Conservation (phyloP, 495 filamentous ascomycete genomes). For the Penicillium atrosanguineum region DNA sequence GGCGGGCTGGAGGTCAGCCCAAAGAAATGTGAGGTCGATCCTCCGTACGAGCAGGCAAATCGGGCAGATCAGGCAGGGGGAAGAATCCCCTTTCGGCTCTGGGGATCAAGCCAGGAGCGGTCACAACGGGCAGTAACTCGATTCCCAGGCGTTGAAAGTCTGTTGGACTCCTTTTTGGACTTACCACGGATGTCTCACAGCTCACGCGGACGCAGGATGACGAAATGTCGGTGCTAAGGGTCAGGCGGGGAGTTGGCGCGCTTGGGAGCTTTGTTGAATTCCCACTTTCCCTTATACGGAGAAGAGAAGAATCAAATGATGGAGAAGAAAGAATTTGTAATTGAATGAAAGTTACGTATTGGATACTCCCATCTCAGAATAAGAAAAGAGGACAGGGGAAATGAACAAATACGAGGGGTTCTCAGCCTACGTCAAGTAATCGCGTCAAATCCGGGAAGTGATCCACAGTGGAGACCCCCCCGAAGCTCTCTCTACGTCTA, state of each 20-base stretch:
- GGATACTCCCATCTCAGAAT: background rate
- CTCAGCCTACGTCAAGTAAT: background rate
- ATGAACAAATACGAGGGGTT: background rate
- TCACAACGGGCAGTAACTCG: slow-evolving; percentile 6
- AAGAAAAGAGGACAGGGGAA: background rate
- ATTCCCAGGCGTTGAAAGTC: background rate
- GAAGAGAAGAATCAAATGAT: background rate
- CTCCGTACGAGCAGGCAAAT: background rate
- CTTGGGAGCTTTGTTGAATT: background rate
- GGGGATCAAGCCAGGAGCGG: background rate
- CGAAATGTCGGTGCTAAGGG: slow-evolving; percentile 5
- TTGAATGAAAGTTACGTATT: background rate
- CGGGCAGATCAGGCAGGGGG: background rate
- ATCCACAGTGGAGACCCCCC: background rate
- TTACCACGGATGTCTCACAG: background rate
- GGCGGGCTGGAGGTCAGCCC: slow-evolving; percentile 44
- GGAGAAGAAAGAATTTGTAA: background rate
- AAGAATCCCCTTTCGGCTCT: background rate
- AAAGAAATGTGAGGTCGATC: slow-evolving; percentile 6
- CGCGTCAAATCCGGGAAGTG: background rate
- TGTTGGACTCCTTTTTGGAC: background rate
- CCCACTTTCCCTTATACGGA: background rate
- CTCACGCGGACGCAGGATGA: slow-evolving; percentile 28
- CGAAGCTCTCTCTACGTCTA: no score
- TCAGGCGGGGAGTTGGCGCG: background rate